phyloP scores from a whole-genome alignment of 208 protist genomes.

The Crithidia fasciculata region DNA sequence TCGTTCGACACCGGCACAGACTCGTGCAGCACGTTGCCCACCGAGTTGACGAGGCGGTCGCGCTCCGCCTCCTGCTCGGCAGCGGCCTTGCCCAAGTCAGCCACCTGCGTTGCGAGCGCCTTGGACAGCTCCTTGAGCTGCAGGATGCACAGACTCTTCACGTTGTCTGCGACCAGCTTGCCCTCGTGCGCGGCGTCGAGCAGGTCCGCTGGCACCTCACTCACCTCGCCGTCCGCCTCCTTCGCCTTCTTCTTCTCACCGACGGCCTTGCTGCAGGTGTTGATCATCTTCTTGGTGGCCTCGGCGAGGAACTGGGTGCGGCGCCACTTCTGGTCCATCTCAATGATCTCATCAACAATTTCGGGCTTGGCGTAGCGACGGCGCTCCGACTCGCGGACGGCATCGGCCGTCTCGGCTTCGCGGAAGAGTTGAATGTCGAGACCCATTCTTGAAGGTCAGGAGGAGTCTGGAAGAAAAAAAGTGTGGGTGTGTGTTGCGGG shows the following conservation, averaged over 20 bases:
- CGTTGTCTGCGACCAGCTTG: conserved; percentile 56
- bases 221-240: conserved; percentile 80
- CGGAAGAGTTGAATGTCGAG: conserved; percentile 98
- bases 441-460: conserved; percentile 57
- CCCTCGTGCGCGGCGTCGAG: conserved; percentile 55
- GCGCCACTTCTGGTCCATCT: conserved; percentile 93
- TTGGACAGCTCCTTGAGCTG: conserved; percentile 93
- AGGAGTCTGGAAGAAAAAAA: conserved; percentile 5
- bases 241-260: conserved; percentile 94
- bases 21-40: conserved; percentile 98
- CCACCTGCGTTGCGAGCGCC: conserved; percentile 62
- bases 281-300: conserved; percentile 88
- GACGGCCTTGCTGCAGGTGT: conserved; percentile 90
- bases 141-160: conserved; percentile 76
- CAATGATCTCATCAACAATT: conserved; percentile 93
- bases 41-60: conserved; percentile 78
- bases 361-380: conserved; percentile 90
- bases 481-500: no score
- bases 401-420: conserved; percentile 91
- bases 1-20: conserved; percentile 94
- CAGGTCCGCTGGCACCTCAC: conserved; percentile 68
- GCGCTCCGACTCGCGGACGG: conserved; percentile 96
- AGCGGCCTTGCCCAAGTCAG: conserved; percentile 66
- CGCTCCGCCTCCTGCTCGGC: conserved; percentile 64
- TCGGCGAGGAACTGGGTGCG: conserved; percentile 84